Conservation (phyloP, 2,329 filamentous ascomycete species). For the Colletotrichum musae region DNA sequence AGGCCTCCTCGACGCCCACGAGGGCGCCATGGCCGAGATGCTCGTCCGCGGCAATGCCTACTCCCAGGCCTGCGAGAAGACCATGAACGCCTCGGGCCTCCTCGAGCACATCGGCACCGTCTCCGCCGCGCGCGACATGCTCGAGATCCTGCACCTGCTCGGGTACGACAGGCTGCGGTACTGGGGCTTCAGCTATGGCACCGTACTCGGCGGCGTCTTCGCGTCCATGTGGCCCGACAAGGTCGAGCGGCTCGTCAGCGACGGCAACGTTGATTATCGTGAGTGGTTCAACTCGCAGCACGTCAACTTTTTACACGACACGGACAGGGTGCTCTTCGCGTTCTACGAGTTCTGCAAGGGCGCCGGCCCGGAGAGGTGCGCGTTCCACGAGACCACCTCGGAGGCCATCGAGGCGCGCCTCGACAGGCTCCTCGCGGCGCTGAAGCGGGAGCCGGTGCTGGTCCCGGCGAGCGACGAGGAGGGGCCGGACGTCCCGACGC, state of each 20-base stretch:
- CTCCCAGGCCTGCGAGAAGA: constrained; percentile 58
- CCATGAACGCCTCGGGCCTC: constrained; percentile 54
- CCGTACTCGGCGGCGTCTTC: constrained; percentile 66
- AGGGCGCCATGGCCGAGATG: constrained; percentile 61
- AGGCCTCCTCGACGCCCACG: constrained; percentile 62
- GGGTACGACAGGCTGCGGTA: constrained; percentile 61
- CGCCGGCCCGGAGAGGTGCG: constrained; percentile 64
- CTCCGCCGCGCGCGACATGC: constrained; percentile 62
- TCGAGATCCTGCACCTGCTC: constrained; percentile 60
- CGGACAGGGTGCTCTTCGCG: constrained; percentile 66
- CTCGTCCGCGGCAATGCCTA: constrained; percentile 59
- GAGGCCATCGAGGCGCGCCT: constrained; percentile 57
- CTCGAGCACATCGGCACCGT: constrained; percentile 60
- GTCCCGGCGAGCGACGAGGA: constrained; percentile 48
- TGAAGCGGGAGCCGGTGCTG: constrained; percentile 61
- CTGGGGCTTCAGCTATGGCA: constrained; percentile 71
- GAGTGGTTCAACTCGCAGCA: constrained; percentile 65
- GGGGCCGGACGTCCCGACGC: constrained; percentile 59
- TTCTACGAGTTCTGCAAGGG: constrained; percentile 69
- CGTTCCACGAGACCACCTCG: constrained; percentile 56
- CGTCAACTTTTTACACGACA: constrained; percentile 65
- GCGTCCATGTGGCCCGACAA: constrained; percentile 66
- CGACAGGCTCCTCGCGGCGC: constrained; percentile 53
- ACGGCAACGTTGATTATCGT: constrained; percentile 68
- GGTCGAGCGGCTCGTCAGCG: constrained; percentile 65